A percentile compares a stretch with the other conserved stretches of the same genome.
phyloP scores from a whole-genome alignment of 257 asterid genomes.

The Capsicum pubescens region DNA sequence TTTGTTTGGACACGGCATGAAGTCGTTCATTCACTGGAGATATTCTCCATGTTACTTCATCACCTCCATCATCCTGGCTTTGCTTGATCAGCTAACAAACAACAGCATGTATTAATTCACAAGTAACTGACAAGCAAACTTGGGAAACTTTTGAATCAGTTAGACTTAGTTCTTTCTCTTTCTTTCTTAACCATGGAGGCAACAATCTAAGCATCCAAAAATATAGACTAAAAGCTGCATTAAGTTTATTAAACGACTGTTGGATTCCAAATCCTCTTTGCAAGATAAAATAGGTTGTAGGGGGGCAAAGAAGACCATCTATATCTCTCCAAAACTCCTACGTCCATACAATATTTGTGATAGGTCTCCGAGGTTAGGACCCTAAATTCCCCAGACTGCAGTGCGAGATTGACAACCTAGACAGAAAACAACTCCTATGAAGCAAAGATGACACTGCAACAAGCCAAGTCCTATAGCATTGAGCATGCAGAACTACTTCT shows the following conservation, averaged over 20 bases:
- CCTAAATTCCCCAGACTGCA: neutral
- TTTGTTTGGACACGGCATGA: conserved; percentile 71
- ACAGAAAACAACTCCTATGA: neutral
- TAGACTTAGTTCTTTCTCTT: neutral
- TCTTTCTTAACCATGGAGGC: conserved; percentile 13
- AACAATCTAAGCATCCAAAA: neutral
- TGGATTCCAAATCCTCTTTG: conserved; percentile 16
- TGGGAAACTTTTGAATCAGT: neutral
- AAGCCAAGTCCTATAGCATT: neutral
- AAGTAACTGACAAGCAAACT: conserved; percentile 19
- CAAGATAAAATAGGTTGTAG: conserved; percentile 13
- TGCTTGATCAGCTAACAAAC: conserved; percentile 74
- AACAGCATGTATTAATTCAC: conserved; percentile 28
- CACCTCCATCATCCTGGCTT: conserved; percentile 89
- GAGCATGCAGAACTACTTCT: conserved; percentile 11
- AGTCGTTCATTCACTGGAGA: conserved; percentile 94
- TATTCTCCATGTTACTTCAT: conserved; percentile 91
- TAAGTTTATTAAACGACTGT: neutral
- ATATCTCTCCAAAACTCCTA: neutral
- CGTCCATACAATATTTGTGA: neutral
- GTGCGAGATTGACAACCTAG: neutral
- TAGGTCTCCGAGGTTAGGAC: neutral
- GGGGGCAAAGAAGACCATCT: neutral
- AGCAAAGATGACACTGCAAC: neutral
- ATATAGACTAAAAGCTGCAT: neutral